Evolutionary conservation across 345 rosid species (phyloP).

Genomic region (Trapa incisa): DNA sequence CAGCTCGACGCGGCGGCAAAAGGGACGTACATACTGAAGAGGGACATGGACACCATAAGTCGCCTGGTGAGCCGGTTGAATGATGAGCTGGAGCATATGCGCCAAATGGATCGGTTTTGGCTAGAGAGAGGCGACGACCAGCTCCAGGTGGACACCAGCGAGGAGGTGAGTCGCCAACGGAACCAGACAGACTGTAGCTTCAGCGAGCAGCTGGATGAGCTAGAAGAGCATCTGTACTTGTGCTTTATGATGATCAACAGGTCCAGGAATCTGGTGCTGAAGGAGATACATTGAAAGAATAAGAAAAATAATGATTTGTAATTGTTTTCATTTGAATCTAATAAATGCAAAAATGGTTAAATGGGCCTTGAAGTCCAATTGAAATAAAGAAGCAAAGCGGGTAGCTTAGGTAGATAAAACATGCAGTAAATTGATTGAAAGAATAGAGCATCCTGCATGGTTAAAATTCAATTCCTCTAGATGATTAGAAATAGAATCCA

Average conservation of each 20-base stretch:
- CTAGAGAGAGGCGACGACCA: conserved; percentile 29
- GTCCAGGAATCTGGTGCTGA: conserved; percentile 50
- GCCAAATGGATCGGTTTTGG: conserved; percentile 41
- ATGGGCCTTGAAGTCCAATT: too few relatives aligned
- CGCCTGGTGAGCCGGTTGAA: conserved; percentile 44
- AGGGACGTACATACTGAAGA: conserved; percentile 59
- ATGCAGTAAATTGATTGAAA: too few relatives aligned
- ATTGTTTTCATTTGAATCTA: too few relatives aligned
- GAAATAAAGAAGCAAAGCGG: too few relatives aligned
- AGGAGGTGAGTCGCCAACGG: conserved; percentile 40
- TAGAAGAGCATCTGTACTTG: conserved; percentile 72
- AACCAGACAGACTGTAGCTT: conserved; percentile 37
- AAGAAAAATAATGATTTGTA: too few relatives aligned
- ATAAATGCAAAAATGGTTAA: too few relatives aligned
- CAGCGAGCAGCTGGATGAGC: conserved; percentile 50
- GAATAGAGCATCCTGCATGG: too few relatives aligned
- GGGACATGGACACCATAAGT: conserved; percentile 62
- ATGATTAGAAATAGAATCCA: too few relatives aligned
- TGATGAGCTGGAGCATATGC: conserved; percentile 53
- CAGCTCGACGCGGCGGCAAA: conserved; percentile 66
- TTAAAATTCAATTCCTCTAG: too few relatives aligned
- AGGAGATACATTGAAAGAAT: conserved; percentile 17
- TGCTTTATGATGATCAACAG: conserved; percentile 76
- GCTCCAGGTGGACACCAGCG: conserved; percentile 19
- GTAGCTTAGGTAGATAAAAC: too few relatives aligned